Evolutionary conservation across 208 protist genomes (phyloP).

Genomic region (Acanthamoeba lenticulata): DNA sequence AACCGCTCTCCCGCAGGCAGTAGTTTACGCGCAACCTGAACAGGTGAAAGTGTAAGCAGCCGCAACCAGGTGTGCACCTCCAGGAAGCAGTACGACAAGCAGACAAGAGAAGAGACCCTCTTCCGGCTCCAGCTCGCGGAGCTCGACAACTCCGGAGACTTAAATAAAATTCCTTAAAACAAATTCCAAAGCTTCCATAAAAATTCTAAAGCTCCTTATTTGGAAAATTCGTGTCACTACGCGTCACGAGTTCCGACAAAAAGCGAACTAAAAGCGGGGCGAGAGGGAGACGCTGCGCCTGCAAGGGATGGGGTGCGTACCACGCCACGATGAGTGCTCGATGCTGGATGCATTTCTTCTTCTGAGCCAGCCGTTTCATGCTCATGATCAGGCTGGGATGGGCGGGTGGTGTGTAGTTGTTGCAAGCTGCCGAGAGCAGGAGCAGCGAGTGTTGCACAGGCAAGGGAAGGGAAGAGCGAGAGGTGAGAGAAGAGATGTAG

Average conservation of each 20-base stretch:
- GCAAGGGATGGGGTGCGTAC: not conserved
- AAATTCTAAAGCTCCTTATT: too few relatives aligned
- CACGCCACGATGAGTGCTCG: not conserved
- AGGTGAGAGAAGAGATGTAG: too few relatives aligned
- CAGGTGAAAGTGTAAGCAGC: not conserved
- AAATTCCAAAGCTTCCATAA: too few relatives aligned
- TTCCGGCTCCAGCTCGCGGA: too few relatives aligned
- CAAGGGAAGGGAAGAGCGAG: too few relatives aligned
- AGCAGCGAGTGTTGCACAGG: too few relatives aligned
- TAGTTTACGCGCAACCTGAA: not conserved
- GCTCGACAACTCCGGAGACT: too few relatives aligned
- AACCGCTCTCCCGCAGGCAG: constrained; percentile 5
- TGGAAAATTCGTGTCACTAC: too few relatives aligned
- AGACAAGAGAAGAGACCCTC: not conserved
- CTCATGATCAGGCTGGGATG: not conserved
- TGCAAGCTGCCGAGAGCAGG: not conserved
- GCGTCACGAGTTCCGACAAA: not conserved
- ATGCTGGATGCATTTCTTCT: constrained; percentile 34
- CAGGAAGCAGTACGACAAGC: not conserved
- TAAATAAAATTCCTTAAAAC: too few relatives aligned
- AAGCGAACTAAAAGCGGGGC: not conserved
- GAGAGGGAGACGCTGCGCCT: not conserved
- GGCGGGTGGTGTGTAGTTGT: not conserved
- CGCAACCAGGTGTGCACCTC: not conserved
- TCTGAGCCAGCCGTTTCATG: not conserved